These are phyloP conservation scores for Astrephomene gubernaculifera DNA, from an alignment of 139 green algal genomes.

Conservation along the genomic window DNA sequence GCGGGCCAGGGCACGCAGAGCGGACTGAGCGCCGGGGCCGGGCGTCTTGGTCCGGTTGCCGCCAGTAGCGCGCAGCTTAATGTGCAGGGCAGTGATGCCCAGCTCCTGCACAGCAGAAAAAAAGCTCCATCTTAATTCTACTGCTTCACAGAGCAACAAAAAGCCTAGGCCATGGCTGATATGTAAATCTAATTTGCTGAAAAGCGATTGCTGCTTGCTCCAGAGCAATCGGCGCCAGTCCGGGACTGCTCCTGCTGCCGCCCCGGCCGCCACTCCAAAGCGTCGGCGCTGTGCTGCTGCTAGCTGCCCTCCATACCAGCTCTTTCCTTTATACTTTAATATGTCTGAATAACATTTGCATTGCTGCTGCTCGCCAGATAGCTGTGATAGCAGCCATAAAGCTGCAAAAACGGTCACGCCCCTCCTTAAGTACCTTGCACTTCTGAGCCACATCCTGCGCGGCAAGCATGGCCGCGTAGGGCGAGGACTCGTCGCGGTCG, in stretches of 20 bases:
- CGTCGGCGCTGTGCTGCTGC: constrained; percentile 18
- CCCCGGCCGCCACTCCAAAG: constrained; percentile 18
- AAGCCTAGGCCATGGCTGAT: too few species aligned
- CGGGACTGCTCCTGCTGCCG: background rate
- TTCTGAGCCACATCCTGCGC: constrained; percentile 96
- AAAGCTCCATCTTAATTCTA: too few species aligned
- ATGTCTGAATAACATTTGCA: background rate
- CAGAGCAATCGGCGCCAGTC: too few species aligned
- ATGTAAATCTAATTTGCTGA: too few species aligned
- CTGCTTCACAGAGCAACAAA: too few species aligned
- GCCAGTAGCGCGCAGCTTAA: constrained; percentile 98
- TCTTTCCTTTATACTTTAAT: background rate
- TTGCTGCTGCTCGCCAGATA: background rate
- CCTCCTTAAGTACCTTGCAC: constrained; percentile 91
- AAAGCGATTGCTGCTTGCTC: too few species aligned
- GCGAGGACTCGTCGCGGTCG: constrained; percentile 98
- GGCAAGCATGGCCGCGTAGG: constrained; percentile 99
- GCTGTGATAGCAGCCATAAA: background rate
- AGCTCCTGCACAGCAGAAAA: constrained; percentile 87
- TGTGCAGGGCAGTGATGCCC: constrained; percentile 94
- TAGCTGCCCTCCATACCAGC: background rate
- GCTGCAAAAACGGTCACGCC: background rate
- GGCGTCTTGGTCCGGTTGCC: constrained; percentile 99
- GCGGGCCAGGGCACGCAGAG: constrained; percentile 97
- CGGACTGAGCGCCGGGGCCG: constrained; percentile 96